Evolutionary conservation across 345 rosid genomes (phyloP), one percentile per base, ranked within the genome.

Genomic region (Brassica juncea): DNA sequence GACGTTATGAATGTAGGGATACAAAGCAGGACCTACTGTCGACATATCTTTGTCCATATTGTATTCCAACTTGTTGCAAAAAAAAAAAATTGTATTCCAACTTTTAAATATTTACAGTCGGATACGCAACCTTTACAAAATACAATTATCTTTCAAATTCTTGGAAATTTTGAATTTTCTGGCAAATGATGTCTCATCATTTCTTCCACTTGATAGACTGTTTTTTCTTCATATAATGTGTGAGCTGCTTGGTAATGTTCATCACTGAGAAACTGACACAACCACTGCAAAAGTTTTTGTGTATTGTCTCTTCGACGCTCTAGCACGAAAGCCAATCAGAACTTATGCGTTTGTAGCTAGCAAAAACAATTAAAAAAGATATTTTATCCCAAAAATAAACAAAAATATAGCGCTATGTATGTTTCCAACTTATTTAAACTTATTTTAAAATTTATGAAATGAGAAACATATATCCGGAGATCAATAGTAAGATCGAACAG

Each of bases 191-290:
- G 69, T 31, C 3, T 65, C 28, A 35, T 65, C 49, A 8, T n/a
- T 35, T 65, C 35, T 2, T 16, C 19, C 28, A 8, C 8, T 3
- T 9, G 3, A 14, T 31, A 31, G 23, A 12, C 4, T n/a, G 3
- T 14, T 63, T 25, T 11, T 61, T 4, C 16, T 61, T 28, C 66
- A 27, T 27, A 61, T 28, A 27, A 11, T 12, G 66, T 63, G 67
- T 11, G 47, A 47, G 58, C 8, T 23, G 12, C 37, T 74, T 54
- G 19, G 52, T 25, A 2, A 12, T 67, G 34, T 2, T 68, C 66
- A 68, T 68, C 58, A 68, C 27, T 30, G 74, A 42, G 8, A 58
- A 62, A 42, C 68, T 60, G 62, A 69, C 80, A 68, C 35, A 76
- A 31, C 61, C 49, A 68, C 69, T 69, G 35, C 37, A 69, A 76